Evolutionary conservation across 176 grass and related monocot species (phyloP).

Genomic region (Melocanna baccifera): DNA sequence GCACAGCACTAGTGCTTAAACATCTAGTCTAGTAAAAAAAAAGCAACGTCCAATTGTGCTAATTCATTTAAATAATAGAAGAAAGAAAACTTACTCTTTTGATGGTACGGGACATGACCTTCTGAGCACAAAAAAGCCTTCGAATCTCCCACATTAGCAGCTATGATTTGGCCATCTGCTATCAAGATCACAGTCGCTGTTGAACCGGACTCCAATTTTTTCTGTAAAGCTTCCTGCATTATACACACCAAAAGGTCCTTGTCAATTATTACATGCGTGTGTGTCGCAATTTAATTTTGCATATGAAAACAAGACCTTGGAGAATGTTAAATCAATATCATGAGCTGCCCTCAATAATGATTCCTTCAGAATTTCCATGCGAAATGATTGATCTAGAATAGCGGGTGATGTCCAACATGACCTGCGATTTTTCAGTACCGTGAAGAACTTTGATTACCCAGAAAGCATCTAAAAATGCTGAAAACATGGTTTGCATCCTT

Average conservation of each 20-base stretch:
- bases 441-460: constrained; percentile 2
- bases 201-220: constrained; percentile 69
- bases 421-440: constrained; percentile 45
- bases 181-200: constrained; percentile 78
- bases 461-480: background rate
- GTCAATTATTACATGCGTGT: background rate
- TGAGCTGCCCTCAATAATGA: constrained; percentile 75
- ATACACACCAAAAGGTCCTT: constrained; percentile 20
- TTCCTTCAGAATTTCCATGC: constrained; percentile 86
- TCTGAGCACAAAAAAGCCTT: constrained; percentile 90
- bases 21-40: background rate
- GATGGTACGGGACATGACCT: constrained; percentile 24
- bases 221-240: constrained; percentile 78
- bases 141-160: constrained; percentile 91
- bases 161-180: constrained; percentile 73
- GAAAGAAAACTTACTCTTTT: constrained; percentile 52
- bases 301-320: constrained; percentile 48
- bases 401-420: constrained; percentile 45
- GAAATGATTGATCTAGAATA: constrained; percentile 67
- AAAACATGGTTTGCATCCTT: background rate
- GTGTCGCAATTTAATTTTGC: constrained; percentile 4
- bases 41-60: background rate
- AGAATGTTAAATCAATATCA: constrained; percentile 94
- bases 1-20: background rate
- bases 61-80: constrained; percentile 17